Base-by-base conservation (phyloP, 805 yeast species). In the Kurtzmaniella cleridarum region DNA sequence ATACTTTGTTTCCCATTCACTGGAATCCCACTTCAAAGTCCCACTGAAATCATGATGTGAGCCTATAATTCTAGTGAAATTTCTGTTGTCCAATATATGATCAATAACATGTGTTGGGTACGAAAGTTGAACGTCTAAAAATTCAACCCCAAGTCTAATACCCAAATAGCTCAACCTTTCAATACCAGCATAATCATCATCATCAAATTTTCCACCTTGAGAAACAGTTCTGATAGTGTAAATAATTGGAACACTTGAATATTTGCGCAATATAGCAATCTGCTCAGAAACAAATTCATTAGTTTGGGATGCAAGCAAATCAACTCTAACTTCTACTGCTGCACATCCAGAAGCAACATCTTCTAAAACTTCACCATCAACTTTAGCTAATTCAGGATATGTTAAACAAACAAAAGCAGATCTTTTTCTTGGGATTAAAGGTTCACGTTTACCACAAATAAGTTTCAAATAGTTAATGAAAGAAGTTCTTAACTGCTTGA, bases 271-370 rank as follows among this genome's bases (percentile, higher is more conserved):
- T 12, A 72, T 50, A 2, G 88, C 84, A 39, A 87, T 64, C 57
- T 89, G 96, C 44, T 77, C 79, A 41, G 83, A 79, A 26, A 90
- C 87, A 56, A 72, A 84, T 7, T 69, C 69, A 15, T 60, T 49
- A 27, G 72, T 69, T 44, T 65, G 66, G 7, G 74, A 68, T 38
- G 73, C 61, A 44, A 89, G 69, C 43, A 78, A 68, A 60, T 87
- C 95, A 30, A 86, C 88, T 47, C 95, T 74, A 32, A 91, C 66
- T 56, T 91, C 96, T 28, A 91, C 81, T 6, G 95, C 96, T 47
- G 76, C 75, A 46, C 82, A 75, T 3, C 96, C 97, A 39, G 75
- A 69, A 5, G 80, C 63, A 26, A 84, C 66, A 9, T 69, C 71
- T 11, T 70, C 73, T 32, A 88, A 62, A 3, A 67, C 55, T 3